Percentiles rank a stretch among this genome's conserved stretches.
These are phyloP conservation scores for Debaryomycetaceae sp. DNA, from an alignment of 1,139 yeast genomes.

Conservation along the genomic window DNA sequence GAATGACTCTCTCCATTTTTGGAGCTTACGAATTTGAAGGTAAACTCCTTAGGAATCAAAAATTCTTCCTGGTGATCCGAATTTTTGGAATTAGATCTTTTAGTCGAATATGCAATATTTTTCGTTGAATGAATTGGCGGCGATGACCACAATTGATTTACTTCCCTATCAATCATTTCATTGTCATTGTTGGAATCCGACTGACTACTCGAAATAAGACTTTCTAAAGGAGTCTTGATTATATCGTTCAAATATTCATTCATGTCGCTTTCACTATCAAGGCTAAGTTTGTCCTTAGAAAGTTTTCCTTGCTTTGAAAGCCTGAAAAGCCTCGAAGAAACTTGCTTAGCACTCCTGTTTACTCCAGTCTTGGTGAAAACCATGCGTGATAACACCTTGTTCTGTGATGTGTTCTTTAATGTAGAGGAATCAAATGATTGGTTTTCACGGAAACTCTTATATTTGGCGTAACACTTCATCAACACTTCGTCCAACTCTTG, in stretches of 20 bases:
- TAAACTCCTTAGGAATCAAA: constrained; percentile 10
- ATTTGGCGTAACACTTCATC: constrained; percentile 35
- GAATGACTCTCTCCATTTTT: constrained; percentile 7
- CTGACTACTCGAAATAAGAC: constrained; percentile 13
- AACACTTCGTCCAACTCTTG: constrained; percentile 35
- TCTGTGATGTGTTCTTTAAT: constrained; percentile 36
- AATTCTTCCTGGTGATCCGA: neutral
- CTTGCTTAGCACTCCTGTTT: constrained; percentile 38
- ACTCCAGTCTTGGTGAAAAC: constrained; percentile 36
- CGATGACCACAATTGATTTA: constrained; percentile 23
- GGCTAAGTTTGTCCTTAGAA: constrained; percentile 7
- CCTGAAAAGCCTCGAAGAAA: constrained; percentile 32
- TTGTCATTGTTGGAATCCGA: constrained; percentile 16
- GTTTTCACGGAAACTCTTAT: constrained; percentile 30
- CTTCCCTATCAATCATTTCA: constrained; percentile 24
- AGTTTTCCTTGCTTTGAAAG: constrained; percentile 19
- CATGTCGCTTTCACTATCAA: constrained; percentile 3
- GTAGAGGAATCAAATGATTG: constrained; percentile 22
- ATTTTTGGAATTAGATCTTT: neutral
- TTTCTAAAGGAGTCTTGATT: constrained; percentile 24
- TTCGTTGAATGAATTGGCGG: constrained; percentile 12
- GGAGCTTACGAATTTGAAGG: constrained; percentile 7
- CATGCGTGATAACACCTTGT: constrained; percentile 43
- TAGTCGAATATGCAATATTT: neutral
- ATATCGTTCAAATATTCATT: constrained; percentile 22